These are phyloP conservation scores for Nothomitra cinnamomea DNA, from an alignment of 2,329 filamentous ascomycete species.

Conservation along the genomic window DNA sequence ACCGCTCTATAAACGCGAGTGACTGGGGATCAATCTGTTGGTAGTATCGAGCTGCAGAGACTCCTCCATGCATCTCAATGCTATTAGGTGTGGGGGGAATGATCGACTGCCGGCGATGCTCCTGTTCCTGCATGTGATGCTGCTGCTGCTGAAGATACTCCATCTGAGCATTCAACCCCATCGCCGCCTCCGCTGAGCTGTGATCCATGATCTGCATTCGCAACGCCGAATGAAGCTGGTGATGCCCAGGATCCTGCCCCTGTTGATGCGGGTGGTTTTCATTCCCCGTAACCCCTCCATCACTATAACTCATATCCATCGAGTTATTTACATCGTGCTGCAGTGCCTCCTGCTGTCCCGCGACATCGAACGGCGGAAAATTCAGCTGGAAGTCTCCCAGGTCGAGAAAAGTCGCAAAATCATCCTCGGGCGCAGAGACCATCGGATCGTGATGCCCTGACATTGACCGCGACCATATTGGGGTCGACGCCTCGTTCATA, in stretches of 20 bases:
- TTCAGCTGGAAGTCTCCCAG: slow-evolving; percentile 6
- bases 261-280: slow-evolving; percentile 5
- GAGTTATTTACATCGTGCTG: not conserved
- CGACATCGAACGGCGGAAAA: slow-evolving; percentile 5
- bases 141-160: slow-evolving; percentile 37
- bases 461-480: slow-evolving; percentile 2
- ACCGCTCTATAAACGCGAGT: slow-evolving; percentile 48
- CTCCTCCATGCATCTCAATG: slow-evolving; percentile 50
- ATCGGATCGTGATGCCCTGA: slow-evolving; percentile 5
- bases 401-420: slow-evolving; percentile 8
- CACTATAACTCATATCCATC: slow-evolving; percentile 4
- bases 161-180: slow-evolving; percentile 47
- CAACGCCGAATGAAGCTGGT: not conserved
- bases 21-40: slow-evolving; percentile 36
- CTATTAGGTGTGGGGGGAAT: slow-evolving; percentile 70
- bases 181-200: slow-evolving; percentile 34
- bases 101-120: slow-evolving; percentile 36
- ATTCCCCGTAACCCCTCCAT: not conserved
- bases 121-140: slow-evolving; percentile 24
- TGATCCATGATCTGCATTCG: slow-evolving; percentile 10
- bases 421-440: slow-evolving; percentile 6
- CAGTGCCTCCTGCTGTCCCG: not conserved
- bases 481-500: slow-evolving; percentile 1
- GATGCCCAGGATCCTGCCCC: not conserved
- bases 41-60: slow-evolving; percentile 34